Evolutionary conservation across 1,139 yeast species (phyloP).

Genomic region (Candida tetrigidarum): DNA sequence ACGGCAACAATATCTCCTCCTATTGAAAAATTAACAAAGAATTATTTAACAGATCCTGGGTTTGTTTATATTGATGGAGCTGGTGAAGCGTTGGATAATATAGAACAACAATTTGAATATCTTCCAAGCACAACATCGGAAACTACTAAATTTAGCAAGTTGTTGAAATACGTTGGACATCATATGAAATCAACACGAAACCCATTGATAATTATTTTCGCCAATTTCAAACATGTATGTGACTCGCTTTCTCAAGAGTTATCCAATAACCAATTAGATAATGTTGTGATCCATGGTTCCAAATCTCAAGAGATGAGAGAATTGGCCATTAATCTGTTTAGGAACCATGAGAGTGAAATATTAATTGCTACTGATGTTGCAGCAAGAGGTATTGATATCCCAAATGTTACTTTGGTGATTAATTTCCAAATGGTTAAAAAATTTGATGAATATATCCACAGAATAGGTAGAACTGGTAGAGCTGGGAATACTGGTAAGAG

Average conservation of each 20-base stretch:
- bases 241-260: slow-evolving; percentile 64
- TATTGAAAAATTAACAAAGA: slow-evolving; percentile 66
- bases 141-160: slow-evolving; percentile 25
- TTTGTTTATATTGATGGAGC: slow-evolving; percentile 74
- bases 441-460: slow-evolving; percentile 85
- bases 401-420: slow-evolving; percentile 80
- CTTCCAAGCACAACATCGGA: slow-evolving; percentile 21
- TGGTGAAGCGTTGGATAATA: slow-evolving; percentile 66
- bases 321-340: slow-evolving; percentile 66
- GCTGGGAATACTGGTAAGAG: slow-evolving; percentile 86
- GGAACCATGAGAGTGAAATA: slow-evolving; percentile 61
- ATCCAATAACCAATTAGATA: slow-evolving; percentile 37
- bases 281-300: slow-evolving; percentile 82
- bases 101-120: slow-evolving; percentile 70
- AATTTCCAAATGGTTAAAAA: slow-evolving; percentile 83
- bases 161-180: slow-evolving; percentile 28
- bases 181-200: slow-evolving; percentile 35
- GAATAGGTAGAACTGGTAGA: slow-evolving; percentile 97
- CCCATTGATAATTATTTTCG: slow-evolving; percentile 67
- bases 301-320: slow-evolving; percentile 90
- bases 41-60: slow-evolving; percentile 65
- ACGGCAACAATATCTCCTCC: slow-evolving; percentile 90
- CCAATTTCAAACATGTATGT: slow-evolving; percentile 74
- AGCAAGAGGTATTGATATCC: slow-evolving; percentile 94
- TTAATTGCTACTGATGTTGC: slow-evolving; percentile 96